These are phyloP conservation scores for Penicillium sp. DNA, from an alignment of 2,329 filamentous ascomycete species.

Conservation along the genomic window DNA sequence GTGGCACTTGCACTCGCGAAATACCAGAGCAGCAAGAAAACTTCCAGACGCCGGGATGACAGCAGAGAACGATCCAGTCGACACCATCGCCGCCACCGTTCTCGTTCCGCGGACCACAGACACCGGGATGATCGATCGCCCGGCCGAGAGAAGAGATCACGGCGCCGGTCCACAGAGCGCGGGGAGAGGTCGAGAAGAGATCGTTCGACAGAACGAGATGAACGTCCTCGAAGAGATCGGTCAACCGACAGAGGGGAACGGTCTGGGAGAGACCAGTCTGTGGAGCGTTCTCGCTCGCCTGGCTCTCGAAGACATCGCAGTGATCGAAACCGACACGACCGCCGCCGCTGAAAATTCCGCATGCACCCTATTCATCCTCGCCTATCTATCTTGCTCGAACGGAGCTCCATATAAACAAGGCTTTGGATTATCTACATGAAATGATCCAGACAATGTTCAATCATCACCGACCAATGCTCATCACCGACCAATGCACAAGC, in stretches of 20 bases:
- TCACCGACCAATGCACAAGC: background rate
- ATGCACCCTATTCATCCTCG: constrained; percentile 8
- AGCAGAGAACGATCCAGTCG: constrained; percentile 44
- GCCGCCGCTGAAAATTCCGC: constrained; percentile 27
- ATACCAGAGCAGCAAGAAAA: constrained; percentile 53
- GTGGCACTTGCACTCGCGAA: constrained; percentile 69
- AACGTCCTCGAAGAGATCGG: constrained; percentile 31
- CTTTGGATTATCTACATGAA: background rate
- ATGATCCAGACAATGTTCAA: background rate
- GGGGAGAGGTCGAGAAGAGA: constrained; percentile 33
- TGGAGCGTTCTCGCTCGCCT: constrained; percentile 33
- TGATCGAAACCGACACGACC: constrained; percentile 35
- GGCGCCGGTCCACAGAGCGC: constrained; percentile 28
- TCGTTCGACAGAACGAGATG: constrained; percentile 27
- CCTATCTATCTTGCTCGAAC: too few relatives aligned
- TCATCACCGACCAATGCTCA: background rate
- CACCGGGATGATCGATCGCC: constrained; percentile 32
- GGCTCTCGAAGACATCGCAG: constrained; percentile 26
- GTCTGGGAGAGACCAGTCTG: constrained; percentile 29
- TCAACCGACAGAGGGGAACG: constrained; percentile 28
- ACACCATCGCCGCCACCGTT: constrained; percentile 49
- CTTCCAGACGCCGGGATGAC: constrained; percentile 33
- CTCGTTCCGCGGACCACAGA: constrained; percentile 34
- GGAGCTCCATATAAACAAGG: background rate
- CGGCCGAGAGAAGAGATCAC: constrained; percentile 25